Evolutionary conservation across 2,329 filamentous ascomycete genomes (phyloP), one percentile per base, ranked within the genome.

Genomic region (Talaromyces sp.): DNA sequence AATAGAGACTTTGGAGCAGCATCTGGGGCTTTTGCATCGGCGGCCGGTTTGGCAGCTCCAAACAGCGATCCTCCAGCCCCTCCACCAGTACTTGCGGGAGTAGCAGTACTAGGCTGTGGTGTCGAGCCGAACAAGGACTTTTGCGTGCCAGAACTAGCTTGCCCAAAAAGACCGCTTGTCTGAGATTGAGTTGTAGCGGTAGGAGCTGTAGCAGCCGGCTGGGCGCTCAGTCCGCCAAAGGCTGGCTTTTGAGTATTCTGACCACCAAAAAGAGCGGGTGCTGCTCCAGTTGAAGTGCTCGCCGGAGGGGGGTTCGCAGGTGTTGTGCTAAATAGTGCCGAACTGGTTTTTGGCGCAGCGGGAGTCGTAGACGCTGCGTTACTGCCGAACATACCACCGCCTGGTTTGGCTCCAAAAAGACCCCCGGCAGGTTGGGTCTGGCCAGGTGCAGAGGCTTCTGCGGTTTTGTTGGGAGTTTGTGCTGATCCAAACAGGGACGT

Each of bases 251-350:
- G 67, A 55, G 64, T 64, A 17, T 62, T 28, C 54, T 70, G 68
- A 28, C 25, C 52, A 33, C 68, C 67, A 57, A 72, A 72, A 22
- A 72, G 64, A 51, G 68, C 62, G 63, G 64, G 71, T 60, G 65
- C 68, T 69, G 69, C 65, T 9, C 70, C 70, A 22, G 70, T 65
- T 49, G 74, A 65, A 44, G 65, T 63, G 44, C 65, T 67, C 32
- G 69, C 64, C 33, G 80, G 79, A 30, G 81, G 80, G 63, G 78
- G 79, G 7, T 80, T 80, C 58, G 80, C 80, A 56, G 81, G 81
- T 55, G 73, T 66, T 60, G 72, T 76, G 52, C 70, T 72, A 62
- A 80, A 79, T 53, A 75, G 55, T 56, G 63, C 62, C 19, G 57
- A 28, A n/a, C 63, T 67, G 55, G 66, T 63, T n/a, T 69, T 71